These are phyloP conservation scores for Aspergillus heteromorphus DNA, from an alignment of 495 filamentous ascomycete genomes.

Conservation along the genomic window DNA sequence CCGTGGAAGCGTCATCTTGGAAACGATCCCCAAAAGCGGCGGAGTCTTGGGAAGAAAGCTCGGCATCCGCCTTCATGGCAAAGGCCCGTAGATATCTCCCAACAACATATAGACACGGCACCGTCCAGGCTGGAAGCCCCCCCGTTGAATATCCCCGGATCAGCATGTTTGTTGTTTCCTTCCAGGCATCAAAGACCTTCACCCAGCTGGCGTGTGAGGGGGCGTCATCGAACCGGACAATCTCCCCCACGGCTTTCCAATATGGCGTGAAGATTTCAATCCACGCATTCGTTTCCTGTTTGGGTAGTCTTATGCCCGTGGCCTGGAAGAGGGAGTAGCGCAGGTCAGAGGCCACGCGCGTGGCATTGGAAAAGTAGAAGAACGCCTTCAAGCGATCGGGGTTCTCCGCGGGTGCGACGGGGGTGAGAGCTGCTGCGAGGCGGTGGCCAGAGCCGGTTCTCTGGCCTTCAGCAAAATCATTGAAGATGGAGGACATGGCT, in stretches of 20 bases:
- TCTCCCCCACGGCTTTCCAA: conserved; percentile 71
- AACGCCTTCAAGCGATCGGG: conserved; percentile 55
- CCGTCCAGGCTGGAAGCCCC: conserved; percentile 75
- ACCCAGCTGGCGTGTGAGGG: conserved; percentile 55
- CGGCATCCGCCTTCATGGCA: conserved; percentile 77
- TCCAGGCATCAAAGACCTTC: conserved; percentile 80
- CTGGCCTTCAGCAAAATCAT: conserved; percentile 58
- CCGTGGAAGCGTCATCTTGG: conserved; percentile 70
- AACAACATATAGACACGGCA: conserved; percentile 79
- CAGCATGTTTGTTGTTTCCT: conserved; percentile 62
- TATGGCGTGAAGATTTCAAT: conserved; percentile 74
- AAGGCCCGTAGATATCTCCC: conserved; percentile 81
- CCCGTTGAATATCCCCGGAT: conserved; percentile 68
- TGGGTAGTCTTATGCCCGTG: conserved; percentile 46
- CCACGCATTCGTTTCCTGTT: conserved; percentile 69
- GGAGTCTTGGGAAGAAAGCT: conserved; percentile 39
- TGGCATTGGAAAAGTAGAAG: conserved; percentile 52
- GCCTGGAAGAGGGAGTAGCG: conserved; percentile 57
- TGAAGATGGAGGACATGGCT: conserved; percentile 58
- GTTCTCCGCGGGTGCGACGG: conserved; percentile 52
- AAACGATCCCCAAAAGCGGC: conserved; percentile 44
- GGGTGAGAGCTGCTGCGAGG: conserved; percentile 65
- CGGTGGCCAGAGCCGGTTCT: conserved; percentile 51
- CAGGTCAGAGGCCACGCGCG: conserved; percentile 57
- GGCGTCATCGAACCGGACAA: conserved; percentile 50